Conservation (phyloP, 306 rosid species). For the Erythrophleum fordii region DNA sequence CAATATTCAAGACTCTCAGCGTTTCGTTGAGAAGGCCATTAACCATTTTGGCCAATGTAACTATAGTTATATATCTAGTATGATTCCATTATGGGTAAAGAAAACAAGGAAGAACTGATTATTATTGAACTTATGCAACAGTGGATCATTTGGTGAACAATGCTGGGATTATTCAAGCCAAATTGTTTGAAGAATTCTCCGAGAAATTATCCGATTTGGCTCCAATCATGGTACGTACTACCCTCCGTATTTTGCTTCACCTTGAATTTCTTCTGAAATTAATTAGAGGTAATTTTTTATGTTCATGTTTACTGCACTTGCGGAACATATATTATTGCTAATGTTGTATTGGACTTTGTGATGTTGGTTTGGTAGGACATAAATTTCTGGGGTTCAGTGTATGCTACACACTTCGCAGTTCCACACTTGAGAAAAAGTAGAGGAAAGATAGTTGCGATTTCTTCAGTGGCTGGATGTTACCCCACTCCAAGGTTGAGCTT, state of each 20-base stretch:
- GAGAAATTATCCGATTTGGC: conserved; percentile 4
- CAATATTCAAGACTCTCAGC: conserved; percentile 13
- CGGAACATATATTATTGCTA: neutral
- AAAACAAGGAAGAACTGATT: neutral
- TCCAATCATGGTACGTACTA: conserved; percentile 26
- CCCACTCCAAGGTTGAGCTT: conserved; percentile 18
- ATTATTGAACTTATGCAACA: neutral
- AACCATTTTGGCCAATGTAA: conserved; percentile 20
- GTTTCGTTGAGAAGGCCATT: conserved; percentile 10
- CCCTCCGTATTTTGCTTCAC: neutral
- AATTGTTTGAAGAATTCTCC: conserved; percentile 2
- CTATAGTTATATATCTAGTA: neutral
- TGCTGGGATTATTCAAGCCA: neutral
- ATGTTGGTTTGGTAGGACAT: conserved; percentile 1
- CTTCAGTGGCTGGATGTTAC: neutral
- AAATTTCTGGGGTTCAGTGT: conserved; percentile 37
- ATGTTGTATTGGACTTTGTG: neutral
- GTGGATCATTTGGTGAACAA: conserved; percentile 37
- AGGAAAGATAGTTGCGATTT: conserved; percentile 29
- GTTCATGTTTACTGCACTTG: neutral
- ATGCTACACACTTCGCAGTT: conserved; percentile 29
- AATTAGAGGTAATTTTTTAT: neutral
- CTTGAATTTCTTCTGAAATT: neutral
- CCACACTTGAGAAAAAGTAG: conserved; percentile 28
- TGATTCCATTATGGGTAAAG: neutral